Percentiles rank a stretch among this genome's conserved stretches.
These are phyloP conservation scores for Suaeda aralocaspica DNA, from an alignment of 148 eudicot genomes.

Conservation along the genomic window DNA sequence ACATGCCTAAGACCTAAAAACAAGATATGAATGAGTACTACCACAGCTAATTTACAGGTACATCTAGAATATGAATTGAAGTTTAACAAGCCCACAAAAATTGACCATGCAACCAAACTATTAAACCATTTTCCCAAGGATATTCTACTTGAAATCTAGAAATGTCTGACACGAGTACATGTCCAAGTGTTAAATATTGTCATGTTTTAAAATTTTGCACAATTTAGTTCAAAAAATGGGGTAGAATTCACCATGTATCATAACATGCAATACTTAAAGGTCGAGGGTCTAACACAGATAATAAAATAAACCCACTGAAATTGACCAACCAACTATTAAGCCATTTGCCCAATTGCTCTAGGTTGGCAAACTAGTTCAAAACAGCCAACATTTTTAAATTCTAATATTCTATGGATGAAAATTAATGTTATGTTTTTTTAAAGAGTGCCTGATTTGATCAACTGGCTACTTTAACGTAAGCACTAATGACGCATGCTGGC, in stretches of 20 bases:
- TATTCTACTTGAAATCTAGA: too few relatives aligned
- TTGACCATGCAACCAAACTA: constrained; percentile 16
- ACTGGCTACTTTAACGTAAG: background rate
- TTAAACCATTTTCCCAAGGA: too few relatives aligned
- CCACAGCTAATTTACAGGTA: constrained; percentile 8
- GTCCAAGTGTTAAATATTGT: too few relatives aligned
- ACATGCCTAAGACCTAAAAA: constrained; percentile 10
- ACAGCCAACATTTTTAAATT: background rate
- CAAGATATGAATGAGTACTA: background rate
- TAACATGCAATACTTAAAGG: too few relatives aligned
- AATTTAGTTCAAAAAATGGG: too few relatives aligned
- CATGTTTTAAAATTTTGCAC: too few relatives aligned
- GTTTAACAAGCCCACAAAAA: constrained; percentile 19
- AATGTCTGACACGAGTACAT: too few relatives aligned
- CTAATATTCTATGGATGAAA: background rate
- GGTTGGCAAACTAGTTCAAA: constrained; percentile 23
- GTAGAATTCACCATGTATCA: too few relatives aligned
- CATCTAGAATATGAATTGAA: constrained; percentile 7
- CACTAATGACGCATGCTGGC: background rate
- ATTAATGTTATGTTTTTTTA: background rate
- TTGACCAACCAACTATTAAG: constrained; percentile 18
- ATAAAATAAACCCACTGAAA: constrained; percentile 23
- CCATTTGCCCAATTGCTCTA: background rate
- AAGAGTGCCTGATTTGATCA: constrained; percentile 2
- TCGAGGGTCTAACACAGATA: too few relatives aligned